Conservation (phyloP, 1,139 yeast genomes). For the Kurtzmaniella natalensis region DNA sequence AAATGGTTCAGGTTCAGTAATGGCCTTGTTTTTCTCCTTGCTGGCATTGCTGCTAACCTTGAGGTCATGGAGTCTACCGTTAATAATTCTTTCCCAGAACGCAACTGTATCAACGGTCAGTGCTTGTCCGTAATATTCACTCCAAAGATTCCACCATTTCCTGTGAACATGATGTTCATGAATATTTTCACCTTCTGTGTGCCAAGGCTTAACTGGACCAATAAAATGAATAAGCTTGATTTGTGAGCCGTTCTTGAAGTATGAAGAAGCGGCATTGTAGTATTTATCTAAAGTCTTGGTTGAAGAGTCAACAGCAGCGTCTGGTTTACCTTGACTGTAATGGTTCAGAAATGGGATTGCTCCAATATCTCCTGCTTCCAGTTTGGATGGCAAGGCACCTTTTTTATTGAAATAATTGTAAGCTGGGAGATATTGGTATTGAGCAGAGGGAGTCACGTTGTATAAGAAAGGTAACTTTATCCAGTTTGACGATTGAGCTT, state of each 20-base stretch:
- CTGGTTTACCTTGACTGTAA: not conserved
- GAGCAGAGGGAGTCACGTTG: constrained; percentile 81
- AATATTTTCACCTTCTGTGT: constrained; percentile 14
- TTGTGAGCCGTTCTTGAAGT: constrained; percentile 18
- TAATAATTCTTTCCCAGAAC: constrained; percentile 7
- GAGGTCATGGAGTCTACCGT: constrained; percentile 10
- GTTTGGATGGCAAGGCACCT: not conserved
- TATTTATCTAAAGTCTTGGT: constrained; percentile 17
- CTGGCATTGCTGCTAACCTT: constrained; percentile 3
- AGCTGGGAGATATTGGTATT: constrained; percentile 85
- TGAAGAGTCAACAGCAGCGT: constrained; percentile 10
- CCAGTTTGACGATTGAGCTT: constrained; percentile 44
- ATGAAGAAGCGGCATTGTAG: constrained; percentile 22
- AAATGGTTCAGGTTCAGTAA: constrained; percentile 4
- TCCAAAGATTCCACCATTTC: constrained; percentile 47
- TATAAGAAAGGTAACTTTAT: constrained; percentile 69
- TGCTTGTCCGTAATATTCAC: constrained; percentile 23
- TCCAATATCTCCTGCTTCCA: no score
- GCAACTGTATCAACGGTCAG: constrained; percentile 8
- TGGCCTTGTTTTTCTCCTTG: constrained; percentile 2
- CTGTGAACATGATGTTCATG: constrained; percentile 14
- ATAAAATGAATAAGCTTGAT: constrained; percentile 75
- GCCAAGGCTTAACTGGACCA: constrained; percentile 85
- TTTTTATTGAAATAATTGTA: constrained; percentile 46
- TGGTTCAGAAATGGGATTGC: not conserved